These are phyloP conservation scores for Populus simonii DNA, from an alignment of 345 rosid genomes.

Conservation along the genomic window DNA sequence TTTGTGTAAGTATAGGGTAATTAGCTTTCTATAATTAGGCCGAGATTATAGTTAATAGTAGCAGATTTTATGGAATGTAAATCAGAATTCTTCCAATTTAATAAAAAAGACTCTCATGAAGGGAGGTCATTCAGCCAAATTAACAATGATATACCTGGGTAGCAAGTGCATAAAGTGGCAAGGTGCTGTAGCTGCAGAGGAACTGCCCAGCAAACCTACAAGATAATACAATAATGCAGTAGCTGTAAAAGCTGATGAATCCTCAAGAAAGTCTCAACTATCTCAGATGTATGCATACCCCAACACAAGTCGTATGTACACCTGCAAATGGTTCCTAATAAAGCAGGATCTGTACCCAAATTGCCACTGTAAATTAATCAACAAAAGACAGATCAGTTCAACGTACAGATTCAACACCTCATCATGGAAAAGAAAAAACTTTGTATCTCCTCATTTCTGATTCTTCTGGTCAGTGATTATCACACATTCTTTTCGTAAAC, in stretches of 20 bases:
- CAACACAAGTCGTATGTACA: conserved; percentile 67
- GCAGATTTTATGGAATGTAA: too few species aligned
- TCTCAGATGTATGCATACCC: conserved; percentile 52
- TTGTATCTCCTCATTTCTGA: not conserved
- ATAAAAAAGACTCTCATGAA: too few species aligned
- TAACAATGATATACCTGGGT: conserved; percentile 30
- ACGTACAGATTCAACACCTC: not conserved
- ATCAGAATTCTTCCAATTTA: too few species aligned
- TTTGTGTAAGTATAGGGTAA: too few species aligned
- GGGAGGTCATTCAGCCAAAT: too few species aligned
- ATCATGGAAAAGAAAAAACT: not conserved
- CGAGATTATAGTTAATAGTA: too few species aligned
- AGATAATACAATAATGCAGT: conserved; percentile 8
- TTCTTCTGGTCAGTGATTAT: too few species aligned
- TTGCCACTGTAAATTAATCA: conserved; percentile 70
- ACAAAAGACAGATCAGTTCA: conserved; percentile 14
- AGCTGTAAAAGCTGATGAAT: not conserved
- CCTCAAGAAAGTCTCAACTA: not conserved
- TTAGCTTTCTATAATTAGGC: too few species aligned
- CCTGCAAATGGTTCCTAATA: conserved; percentile 62
- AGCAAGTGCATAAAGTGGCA: conserved; percentile 89
- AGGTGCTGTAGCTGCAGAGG: conserved; percentile 93
- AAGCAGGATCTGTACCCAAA: conserved; percentile 93
- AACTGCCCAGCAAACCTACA: conserved; percentile 82
- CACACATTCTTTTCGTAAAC: not conserved